Conservation (phyloP, 2,329 filamentous ascomycete species). For the Ceratocystis huliohia region DNA sequence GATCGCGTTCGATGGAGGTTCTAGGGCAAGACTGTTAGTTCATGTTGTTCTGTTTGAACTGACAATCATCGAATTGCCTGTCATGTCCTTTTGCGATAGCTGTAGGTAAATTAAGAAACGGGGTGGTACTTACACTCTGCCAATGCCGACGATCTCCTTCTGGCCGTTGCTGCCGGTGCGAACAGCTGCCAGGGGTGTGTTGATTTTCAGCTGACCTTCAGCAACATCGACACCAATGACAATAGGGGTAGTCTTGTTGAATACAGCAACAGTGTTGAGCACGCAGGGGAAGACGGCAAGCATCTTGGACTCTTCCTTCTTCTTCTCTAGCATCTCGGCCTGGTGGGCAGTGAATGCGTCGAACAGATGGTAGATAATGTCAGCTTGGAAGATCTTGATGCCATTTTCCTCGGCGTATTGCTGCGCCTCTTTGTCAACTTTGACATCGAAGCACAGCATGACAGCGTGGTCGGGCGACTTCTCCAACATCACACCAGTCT, state of each 20-base stretch:
- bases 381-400: slow-evolving; percentile 95
- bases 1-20: slow-evolving; percentile 92
- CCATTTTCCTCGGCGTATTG: slow-evolving; percentile 84
- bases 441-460: slow-evolving; percentile 99
- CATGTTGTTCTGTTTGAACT: background rate
- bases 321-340: slow-evolving; percentile 71
- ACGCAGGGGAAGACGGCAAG: slow-evolving; percentile 95
- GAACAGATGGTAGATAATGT: slow-evolving; percentile 98
- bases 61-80: background rate
- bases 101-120: background rate
- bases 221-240: slow-evolving; percentile 89
- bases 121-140: slow-evolving; percentile 67
- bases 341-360: slow-evolving; percentile 95
- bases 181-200: slow-evolving; percentile 80
- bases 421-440: slow-evolving; percentile 92
- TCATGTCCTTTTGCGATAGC: background rate
- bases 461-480: slow-evolving; percentile 92
- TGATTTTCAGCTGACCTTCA: slow-evolving; percentile 75
- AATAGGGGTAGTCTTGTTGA: slow-evolving; percentile 96
- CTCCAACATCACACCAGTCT: slow-evolving; percentile 89
- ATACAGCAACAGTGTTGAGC: slow-evolving; percentile 76
- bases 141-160: slow-evolving; percentile 74
- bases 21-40: slow-evolving; percentile 36
- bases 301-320: slow-evolving; percentile 93
- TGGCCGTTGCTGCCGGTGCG: slow-evolving; percentile 67